These are phyloP conservation scores for Telopea speciosissima DNA, from an alignment of 177 flowering plant genomes.

Conservation along the genomic window DNA sequence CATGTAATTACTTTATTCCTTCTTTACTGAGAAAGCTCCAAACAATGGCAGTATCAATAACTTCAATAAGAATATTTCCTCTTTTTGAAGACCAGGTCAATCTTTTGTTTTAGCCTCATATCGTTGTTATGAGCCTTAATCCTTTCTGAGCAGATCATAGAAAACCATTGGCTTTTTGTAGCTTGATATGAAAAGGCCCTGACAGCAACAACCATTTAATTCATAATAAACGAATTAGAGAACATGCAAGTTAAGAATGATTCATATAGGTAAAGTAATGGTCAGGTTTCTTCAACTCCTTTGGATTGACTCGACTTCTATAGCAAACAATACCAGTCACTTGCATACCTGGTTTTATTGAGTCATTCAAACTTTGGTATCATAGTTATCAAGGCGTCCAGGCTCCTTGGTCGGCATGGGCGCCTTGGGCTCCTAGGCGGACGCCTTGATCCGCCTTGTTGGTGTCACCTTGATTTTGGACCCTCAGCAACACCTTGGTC, in stretches of 20 bases:
- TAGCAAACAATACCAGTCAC: neutral
- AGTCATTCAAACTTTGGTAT: neutral
- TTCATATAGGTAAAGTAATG: neutral
- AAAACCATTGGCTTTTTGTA: conserved; percentile 64
- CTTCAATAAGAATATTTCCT: neutral
- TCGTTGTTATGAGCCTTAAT: conserved; percentile 8
- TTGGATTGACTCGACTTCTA: neutral
- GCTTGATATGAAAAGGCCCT: conserved; percentile 46
- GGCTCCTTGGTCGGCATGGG: too few relatives aligned
- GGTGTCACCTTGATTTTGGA: too few relatives aligned
- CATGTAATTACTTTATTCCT: neutral
- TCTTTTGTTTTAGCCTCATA: neutral
- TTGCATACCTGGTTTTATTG: neutral
- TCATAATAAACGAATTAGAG: neutral
- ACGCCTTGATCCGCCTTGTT: too few relatives aligned
- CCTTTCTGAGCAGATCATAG: conserved; percentile 48
- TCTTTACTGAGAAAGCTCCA: neutral
- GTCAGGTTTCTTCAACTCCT: neutral
- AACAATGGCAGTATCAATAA: neutral
- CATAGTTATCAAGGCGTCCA: too few relatives aligned
- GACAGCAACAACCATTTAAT: neutral
- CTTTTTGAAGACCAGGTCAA: neutral
- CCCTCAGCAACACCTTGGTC: too few relatives aligned
- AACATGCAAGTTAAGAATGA: too few relatives aligned
- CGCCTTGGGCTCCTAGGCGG: too few relatives aligned